Conservation (phyloP, 2,329 filamentous ascomycete genomes). For the Pestalotiopsis sp. region DNA sequence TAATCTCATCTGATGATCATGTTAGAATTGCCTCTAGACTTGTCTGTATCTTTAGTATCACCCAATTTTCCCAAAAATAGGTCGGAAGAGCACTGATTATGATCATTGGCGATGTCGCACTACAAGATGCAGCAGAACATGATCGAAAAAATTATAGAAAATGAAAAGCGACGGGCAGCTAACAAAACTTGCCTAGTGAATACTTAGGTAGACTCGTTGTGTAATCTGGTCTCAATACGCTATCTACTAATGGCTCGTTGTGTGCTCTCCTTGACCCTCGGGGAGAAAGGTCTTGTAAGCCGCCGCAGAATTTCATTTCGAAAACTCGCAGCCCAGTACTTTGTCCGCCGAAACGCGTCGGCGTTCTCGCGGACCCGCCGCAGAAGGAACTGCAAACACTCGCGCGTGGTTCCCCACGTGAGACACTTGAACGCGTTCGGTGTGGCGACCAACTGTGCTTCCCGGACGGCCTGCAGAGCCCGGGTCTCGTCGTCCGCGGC, state of each 20-base stretch:
- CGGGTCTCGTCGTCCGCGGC: not conserved
- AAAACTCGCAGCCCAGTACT: not conserved
- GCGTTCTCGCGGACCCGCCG: not conserved
- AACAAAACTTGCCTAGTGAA: not conserved
- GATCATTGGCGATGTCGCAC: too few species aligned
- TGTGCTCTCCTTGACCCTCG: not conserved
- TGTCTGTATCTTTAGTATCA: too few species aligned
- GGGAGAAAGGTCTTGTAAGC: not conserved
- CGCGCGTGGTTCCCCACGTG: not conserved
- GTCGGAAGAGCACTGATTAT: too few species aligned
- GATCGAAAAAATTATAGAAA: too few species aligned
- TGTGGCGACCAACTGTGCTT: not conserved
- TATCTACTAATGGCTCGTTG: not conserved
- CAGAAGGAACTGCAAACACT: not conserved
- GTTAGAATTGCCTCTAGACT: too few species aligned
- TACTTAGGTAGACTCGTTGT: not conserved
- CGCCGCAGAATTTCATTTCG: not conserved
- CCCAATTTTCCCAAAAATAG: too few species aligned
- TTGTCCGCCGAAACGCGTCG: not conserved
- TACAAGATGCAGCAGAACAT: too few species aligned
- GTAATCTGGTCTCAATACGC: not conserved
- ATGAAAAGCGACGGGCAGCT: too few species aligned
- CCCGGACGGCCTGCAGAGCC: not conserved
- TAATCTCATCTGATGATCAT: too few species aligned
- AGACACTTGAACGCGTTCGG: constrained; percentile 2